phyloP scores from a whole-genome alignment of 257 asterid species.

The Paulownia fortunei region DNA sequence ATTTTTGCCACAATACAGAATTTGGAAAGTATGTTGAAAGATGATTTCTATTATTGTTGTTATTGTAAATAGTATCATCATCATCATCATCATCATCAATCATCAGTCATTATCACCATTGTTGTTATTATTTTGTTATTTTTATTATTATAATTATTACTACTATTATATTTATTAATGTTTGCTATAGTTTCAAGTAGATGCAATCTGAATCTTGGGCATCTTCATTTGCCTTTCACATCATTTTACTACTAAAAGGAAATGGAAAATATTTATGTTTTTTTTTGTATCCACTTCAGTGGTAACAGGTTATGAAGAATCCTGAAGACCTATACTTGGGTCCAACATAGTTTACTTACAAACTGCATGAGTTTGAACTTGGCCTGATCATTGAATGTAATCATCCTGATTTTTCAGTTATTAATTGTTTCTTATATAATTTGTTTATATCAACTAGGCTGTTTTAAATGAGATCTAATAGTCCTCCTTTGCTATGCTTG shows the following conservation, averaged over 20 bases:
- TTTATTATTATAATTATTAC: neutral
- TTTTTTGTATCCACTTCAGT: neutral
- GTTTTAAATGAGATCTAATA: neutral
- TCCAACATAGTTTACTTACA: constrained; percentile 2
- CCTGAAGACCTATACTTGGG: neutral
- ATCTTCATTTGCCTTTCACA: neutral
- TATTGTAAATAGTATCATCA: neutral
- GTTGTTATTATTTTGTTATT: too few relatives aligned
- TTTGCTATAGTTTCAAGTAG: neutral
- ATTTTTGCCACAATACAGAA: neutral
- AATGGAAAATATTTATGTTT: neutral
- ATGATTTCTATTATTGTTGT: neutral
- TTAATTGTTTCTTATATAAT: neutral
- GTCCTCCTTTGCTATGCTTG: neutral
- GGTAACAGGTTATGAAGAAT: neutral
- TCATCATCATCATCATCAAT: too few relatives aligned
- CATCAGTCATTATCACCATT: too few relatives aligned
- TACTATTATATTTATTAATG: neutral
- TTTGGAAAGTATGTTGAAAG: neutral
- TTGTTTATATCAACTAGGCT: neutral
- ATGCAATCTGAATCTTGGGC: neutral
- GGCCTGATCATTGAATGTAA: neutral
- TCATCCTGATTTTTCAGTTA: neutral
- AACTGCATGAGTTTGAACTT: neutral
- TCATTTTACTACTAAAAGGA: neutral